phyloP scores from a whole-genome alignment of 179 eudicot genomes.

The Nepenthes alata region DNA sequence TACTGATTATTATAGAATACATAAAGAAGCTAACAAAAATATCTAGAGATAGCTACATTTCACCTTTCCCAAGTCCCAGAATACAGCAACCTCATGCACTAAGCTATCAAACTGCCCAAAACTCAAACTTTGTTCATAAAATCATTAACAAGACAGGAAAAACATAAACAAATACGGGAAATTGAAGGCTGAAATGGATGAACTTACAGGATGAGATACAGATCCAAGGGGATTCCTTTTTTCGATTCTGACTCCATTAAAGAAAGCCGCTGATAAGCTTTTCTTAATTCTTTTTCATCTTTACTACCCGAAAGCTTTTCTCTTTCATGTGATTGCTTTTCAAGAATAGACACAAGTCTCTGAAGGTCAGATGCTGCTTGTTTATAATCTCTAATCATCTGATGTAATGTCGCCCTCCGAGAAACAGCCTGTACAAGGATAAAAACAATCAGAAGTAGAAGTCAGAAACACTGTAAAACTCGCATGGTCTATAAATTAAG shows the following conservation, averaged over 20 bases:
- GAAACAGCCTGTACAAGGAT: conserved; percentile 56
- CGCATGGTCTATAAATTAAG: too few relatives aligned
- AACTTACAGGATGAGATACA: conserved; percentile 70
- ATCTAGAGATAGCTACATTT: too few relatives aligned
- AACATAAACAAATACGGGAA: background rate
- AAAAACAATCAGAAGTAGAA: background rate
- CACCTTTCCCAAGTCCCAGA: too few relatives aligned
- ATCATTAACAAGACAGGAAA: background rate
- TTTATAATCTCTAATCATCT: conserved; percentile 84
- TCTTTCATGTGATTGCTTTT: conserved; percentile 42
- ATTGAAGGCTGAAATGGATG: too few relatives aligned
- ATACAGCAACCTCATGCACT: too few relatives aligned
- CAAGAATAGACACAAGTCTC: conserved; percentile 47
- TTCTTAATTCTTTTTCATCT: conserved; percentile 29
- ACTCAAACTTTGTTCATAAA: too few relatives aligned
- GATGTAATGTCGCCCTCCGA: conserved; percentile 83
- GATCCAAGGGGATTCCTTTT: conserved; percentile 45
- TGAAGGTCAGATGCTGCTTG: conserved; percentile 65
- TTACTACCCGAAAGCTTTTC: conserved; percentile 14
- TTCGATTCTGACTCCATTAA: conserved; percentile 55
- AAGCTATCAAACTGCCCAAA: too few relatives aligned
- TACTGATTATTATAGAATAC: too few relatives aligned
- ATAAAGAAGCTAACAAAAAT: too few relatives aligned
- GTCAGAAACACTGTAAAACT: too few relatives aligned
- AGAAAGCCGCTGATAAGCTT: conserved; percentile 53